Percentiles rank a stretch among this genome's conserved stretches.
phyloP scores from a whole-genome alignment of 331 rosid genomes.

The Rosa hybrid region DNA sequence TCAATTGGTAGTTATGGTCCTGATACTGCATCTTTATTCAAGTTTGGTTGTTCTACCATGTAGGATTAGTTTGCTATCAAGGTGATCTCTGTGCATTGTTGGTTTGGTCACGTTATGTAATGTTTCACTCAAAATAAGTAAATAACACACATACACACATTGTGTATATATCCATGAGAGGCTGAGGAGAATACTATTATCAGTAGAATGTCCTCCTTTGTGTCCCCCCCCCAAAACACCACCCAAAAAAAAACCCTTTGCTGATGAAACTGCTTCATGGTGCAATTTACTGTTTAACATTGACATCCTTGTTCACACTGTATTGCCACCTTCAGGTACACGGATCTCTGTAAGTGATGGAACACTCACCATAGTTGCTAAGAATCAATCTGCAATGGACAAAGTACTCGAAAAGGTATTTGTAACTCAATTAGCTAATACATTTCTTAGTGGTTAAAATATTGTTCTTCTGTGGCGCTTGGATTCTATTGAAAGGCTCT shows the following conservation, averaged over 20 bases:
- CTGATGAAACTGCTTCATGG: not conserved
- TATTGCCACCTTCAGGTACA: constrained; percentile 58
- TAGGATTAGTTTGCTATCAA: not conserved
- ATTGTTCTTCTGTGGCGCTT: not conserved
- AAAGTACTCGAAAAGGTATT: constrained; percentile 78
- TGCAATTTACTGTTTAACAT: not conserved
- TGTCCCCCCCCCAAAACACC: not conserved
- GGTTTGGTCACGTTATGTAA: not conserved
- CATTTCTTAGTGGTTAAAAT: not conserved
- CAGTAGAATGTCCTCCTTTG: not conserved
- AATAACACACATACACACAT: not conserved
- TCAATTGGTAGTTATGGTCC: constrained; percentile 8
- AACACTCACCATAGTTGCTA: constrained; percentile 78
- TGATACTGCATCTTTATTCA: not conserved
- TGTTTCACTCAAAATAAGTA: not conserved
- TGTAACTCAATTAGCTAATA: constrained; percentile 3
- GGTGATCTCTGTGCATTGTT: not conserved
- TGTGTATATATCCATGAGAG: not conserved
- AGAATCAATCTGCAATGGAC: constrained; percentile 79
- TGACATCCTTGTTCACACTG: constrained; percentile 20
- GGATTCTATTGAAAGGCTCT: not conserved
- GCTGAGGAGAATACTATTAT: not conserved
- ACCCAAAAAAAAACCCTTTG: no score
- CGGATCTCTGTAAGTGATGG: constrained; percentile 88
- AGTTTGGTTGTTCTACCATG: not conserved